Percentiles rank a stretch among this genome's conserved stretches.
Conservation (phyloP, 2,329 filamentous ascomycete genomes). For the Neurospora sp. region DNA sequence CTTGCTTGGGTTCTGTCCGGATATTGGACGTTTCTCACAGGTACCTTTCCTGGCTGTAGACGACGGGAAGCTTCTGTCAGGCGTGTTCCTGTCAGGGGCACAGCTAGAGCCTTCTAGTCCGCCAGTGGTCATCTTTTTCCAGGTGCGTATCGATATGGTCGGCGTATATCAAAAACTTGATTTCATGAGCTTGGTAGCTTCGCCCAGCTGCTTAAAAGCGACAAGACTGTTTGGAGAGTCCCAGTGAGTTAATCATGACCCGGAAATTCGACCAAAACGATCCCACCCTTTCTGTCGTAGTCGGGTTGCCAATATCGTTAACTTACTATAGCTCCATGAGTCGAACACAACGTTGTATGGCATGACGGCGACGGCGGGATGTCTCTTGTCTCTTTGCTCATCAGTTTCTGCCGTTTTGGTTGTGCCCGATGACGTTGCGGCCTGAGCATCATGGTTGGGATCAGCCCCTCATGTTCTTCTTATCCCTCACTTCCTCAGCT, state of each 20-base stretch:
- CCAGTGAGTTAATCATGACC: background rate
- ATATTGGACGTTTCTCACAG: background rate
- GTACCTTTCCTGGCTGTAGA: background rate
- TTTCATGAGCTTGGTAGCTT: background rate
- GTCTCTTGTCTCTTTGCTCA: background rate
- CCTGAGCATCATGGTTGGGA: background rate
- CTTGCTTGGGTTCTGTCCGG: background rate
- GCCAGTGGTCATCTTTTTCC: background rate
- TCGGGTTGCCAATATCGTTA: background rate
- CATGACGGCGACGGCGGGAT: background rate
- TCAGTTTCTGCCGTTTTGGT: background rate
- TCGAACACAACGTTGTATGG: background rate
- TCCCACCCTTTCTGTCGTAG: background rate
- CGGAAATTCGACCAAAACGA: background rate
- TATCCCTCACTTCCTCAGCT: background rate
- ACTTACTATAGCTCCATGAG: background rate
- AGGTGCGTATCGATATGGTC: background rate
- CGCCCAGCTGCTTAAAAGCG: background rate
- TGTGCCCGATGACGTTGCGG: background rate
- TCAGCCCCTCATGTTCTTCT: background rate
- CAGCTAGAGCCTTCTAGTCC: background rate
- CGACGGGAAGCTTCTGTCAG: background rate
- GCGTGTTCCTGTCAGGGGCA: background rate
- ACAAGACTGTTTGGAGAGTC: background rate
- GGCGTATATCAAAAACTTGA: background rate